A percentile compares a stretch with the other conserved stretches of the same genome.
Evolutionary conservation across 306 rosid species (phyloP).

Genomic region (Cucumis cinereus): DNA sequence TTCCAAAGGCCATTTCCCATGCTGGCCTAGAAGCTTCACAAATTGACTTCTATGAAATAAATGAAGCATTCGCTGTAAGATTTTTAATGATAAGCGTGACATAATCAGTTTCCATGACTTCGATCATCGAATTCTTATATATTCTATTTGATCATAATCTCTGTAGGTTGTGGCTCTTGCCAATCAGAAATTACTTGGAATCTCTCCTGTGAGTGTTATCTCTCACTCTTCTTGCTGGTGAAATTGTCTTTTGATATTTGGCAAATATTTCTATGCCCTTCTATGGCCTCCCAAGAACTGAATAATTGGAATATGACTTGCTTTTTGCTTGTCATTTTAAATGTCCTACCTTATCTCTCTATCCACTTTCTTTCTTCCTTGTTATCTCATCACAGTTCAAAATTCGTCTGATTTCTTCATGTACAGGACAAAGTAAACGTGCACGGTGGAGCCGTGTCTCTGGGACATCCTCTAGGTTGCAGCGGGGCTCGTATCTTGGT

Average conservation of each 20-base stretch:
- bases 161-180: constrained; percentile 94
- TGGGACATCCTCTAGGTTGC: constrained; percentile 99
- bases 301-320: neutral
- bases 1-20: constrained; percentile 80
- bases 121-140: neutral
- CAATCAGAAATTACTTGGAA: constrained; percentile 84
- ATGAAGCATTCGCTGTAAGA: constrained; percentile 93
- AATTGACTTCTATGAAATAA: constrained; percentile 83
- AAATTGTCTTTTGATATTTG: neutral
- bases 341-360: neutral
- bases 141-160: neutral
- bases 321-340: neutral
- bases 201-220: constrained; percentile 48
- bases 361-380: neutral
- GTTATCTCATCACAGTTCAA: neutral
- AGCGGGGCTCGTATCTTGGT: constrained; percentile 97
- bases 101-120: constrained; percentile 1
- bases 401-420: neutral
- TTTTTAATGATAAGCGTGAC: constrained; percentile 3
- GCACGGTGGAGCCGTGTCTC: constrained; percentile 88
- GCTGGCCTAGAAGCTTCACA: constrained; percentile 75
- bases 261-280: neutral
- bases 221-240: neutral
- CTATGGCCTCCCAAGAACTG: neutral
- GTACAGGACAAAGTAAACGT: constrained; percentile 69